Conservation (phyloP, 306 rosid species). For the Dicorynia guianensis region DNA sequence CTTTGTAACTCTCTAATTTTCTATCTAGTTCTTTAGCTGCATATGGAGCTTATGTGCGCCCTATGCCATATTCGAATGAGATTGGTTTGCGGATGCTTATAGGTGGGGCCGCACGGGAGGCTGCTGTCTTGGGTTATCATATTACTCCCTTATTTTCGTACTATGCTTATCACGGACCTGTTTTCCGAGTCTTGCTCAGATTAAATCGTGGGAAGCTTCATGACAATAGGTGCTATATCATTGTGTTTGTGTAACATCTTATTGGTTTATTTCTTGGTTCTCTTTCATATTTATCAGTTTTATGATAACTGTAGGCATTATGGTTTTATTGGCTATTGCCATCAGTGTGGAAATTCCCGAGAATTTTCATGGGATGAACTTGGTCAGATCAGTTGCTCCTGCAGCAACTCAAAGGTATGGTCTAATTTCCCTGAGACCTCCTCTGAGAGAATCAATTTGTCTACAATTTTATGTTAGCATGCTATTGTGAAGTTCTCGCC, state of each 20-base stretch:
- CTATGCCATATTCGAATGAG: constrained; percentile 91
- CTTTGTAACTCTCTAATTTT: constrained; percentile 26
- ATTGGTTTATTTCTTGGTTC: constrained; percentile 5
- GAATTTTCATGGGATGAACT: constrained; percentile 79
- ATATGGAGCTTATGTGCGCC: constrained; percentile 89
- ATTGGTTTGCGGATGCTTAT: constrained; percentile 93
- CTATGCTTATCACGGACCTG: constrained; percentile 89
- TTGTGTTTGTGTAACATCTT: constrained; percentile 9
- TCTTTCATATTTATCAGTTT: constrained; percentile 7
- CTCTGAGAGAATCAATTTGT: constrained; percentile 5
- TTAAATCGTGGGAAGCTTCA: constrained; percentile 76
- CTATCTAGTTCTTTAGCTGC: constrained; percentile 84
- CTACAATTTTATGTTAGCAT: constrained; percentile 15
- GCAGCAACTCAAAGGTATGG: constrained; percentile 66
- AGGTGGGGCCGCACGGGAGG: constrained; percentile 92
- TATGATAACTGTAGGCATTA: constrained; percentile 57
- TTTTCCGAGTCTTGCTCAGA: constrained; percentile 84
- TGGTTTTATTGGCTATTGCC: constrained; percentile 78
- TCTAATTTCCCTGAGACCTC: constrained; percentile 24
- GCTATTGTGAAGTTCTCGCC: constrained; percentile 7
- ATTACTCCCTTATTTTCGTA: constrained; percentile 82
- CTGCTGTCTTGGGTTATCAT: constrained; percentile 78
- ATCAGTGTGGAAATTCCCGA: constrained; percentile 77
- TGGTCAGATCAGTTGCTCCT: constrained; percentile 77
- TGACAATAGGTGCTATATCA: constrained; percentile 59